Evolutionary conservation across 495 filamentous ascomycete species (phyloP), one percentile per base, ranked within the genome.

Genomic region (Xylaria acuta): DNA sequence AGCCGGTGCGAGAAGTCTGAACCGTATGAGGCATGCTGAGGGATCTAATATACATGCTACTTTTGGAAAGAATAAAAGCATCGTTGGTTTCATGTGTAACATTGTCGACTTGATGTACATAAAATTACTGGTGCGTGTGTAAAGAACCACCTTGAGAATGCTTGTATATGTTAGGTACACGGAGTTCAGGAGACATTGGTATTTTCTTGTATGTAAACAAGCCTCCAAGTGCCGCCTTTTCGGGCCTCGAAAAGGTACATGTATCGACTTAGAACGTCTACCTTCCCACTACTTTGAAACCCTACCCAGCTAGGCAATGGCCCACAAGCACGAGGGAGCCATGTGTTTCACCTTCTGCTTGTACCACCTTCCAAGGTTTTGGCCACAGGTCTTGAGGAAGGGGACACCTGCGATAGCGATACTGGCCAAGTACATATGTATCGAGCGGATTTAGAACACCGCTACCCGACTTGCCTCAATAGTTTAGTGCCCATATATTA

Each of bases 251-350:
- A 22, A 22, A 38, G 32, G 32, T 60, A n/a, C n/a, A n/a, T n/a
- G n/a, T n/a, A 38, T 38, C 2, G 22, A 25, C 27, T 12, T 25
- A n/a, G 16, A 43, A 11, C 25, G 27, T 53, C 27, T 56, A 56
- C 53, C 58, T 70, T 70, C 58, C 68, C 59, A 32, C 8, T 59
- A 40, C 18, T 43, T 22, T 59, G 14, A 25, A 32, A 60, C 58
- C 8, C 16, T 11, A 9, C 20, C 22, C 0, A 30, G 1, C 9
- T 7, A 56, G 32, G 47, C 4, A 64, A 64, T 3, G 32, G 30
- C 58, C 59, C 36, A 56, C 59, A 41, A 38, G 51, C 62, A 66
- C 59, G 62, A 67, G 70, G 70, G 53, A 60, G 32, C 45, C 63
- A 51, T 58, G 20, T 18, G 70, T 59, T 72, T 72, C 70, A 67